These are phyloP conservation scores for Rhodotorula babjevae DNA, from an alignment of 768 basidiomycete species.

Conservation along the genomic window DNA sequence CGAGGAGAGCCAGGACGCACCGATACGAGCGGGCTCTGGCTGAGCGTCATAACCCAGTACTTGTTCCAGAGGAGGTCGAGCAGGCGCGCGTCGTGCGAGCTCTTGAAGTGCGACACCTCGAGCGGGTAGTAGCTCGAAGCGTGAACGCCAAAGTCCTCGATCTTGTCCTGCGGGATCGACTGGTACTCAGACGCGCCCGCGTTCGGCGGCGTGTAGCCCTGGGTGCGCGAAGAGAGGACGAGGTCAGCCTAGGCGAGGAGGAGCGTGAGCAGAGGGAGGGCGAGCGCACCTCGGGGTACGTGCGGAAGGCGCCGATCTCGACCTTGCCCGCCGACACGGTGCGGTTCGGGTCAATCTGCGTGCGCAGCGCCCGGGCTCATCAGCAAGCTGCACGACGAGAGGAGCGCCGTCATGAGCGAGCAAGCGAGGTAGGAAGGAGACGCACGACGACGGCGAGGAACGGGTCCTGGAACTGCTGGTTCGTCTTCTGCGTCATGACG, in stretches of 20 bases:
- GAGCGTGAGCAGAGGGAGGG: not conserved
- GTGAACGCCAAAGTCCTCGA: slow-evolving; percentile 98
- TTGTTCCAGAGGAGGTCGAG: slow-evolving; percentile 95
- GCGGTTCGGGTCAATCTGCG: slow-evolving; percentile 91
- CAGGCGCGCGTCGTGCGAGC: slow-evolving; percentile 75
- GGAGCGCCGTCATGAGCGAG: not conserved
- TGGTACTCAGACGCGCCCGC: slow-evolving; percentile 75
- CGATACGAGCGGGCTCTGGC: slow-evolving; percentile 84
- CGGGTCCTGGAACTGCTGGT: slow-evolving; percentile 91
- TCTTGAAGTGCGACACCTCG: slow-evolving; percentile 93
- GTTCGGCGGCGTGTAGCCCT: slow-evolving; percentile 76
- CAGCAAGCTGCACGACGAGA: not conserved
- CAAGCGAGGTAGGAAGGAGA: no score
- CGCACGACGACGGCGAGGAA: slow-evolving; percentile 93
- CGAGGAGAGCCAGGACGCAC: slow-evolving; percentile 51
- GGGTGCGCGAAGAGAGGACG: slow-evolving; percentile 12
- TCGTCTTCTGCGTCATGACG: slow-evolving; percentile 90
- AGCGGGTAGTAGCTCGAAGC: slow-evolving; percentile 92
- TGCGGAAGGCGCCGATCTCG: slow-evolving; percentile 97
- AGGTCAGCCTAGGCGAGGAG: no score
- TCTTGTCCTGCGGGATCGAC: slow-evolving; percentile 91
- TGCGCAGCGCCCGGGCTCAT: no score
- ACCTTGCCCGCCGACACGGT: slow-evolving; percentile 98
- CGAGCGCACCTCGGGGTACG: slow-evolving; percentile 68
- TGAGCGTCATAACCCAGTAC: slow-evolving; percentile 97